phyloP scores from a whole-genome alignment of 1,139 yeast species.

The Petasospora fabianii region DNA sequence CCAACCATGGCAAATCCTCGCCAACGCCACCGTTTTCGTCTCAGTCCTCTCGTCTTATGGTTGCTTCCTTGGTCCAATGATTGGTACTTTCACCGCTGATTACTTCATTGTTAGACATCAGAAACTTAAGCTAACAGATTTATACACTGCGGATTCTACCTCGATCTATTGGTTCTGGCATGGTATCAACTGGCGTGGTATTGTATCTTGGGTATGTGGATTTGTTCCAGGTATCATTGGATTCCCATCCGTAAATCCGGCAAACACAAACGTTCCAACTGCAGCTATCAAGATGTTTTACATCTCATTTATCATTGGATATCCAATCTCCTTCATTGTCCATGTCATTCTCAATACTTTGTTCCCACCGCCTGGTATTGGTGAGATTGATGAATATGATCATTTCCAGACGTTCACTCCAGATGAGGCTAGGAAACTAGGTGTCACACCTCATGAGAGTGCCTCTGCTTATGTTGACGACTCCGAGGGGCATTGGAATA shows the following conservation, averaged over 20 bases:
- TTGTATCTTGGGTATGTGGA: slow-evolving; percentile 31
- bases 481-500: slow-evolving; percentile 3
- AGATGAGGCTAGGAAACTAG: slow-evolving; percentile 24
- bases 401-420: slow-evolving; percentile 34
- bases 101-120: slow-evolving; percentile 29
- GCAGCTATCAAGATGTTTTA: slow-evolving; percentile 33
- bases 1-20: slow-evolving; percentile 34
- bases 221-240: slow-evolving; percentile 38
- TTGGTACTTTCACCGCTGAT: slow-evolving; percentile 30
- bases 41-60: slow-evolving; percentile 32
- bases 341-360: slow-evolving; percentile 28
- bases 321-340: slow-evolving; percentile 30
- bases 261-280: slow-evolving; percentile 21
- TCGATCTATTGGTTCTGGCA: slow-evolving; percentile 33
- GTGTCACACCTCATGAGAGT: slow-evolving; percentile 22
- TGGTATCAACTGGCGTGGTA: slow-evolving; percentile 31
- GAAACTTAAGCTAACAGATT: slow-evolving; percentile 30
- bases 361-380: slow-evolving; percentile 34
- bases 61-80: slow-evolving; percentile 32
- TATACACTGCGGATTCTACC: slow-evolving; percentile 27
- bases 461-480: slow-evolving; percentile 1
- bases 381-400: slow-evolving; percentile 34
- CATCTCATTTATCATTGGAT: slow-evolving; percentile 32
- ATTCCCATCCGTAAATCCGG: slow-evolving; percentile 34
- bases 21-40: slow-evolving; percentile 32